Percentiles rank a stretch among this genome's conserved stretches.
These are phyloP conservation scores for Calycina marina DNA, from an alignment of 2,329 filamentous ascomycete species.

Conservation along the genomic window DNA sequence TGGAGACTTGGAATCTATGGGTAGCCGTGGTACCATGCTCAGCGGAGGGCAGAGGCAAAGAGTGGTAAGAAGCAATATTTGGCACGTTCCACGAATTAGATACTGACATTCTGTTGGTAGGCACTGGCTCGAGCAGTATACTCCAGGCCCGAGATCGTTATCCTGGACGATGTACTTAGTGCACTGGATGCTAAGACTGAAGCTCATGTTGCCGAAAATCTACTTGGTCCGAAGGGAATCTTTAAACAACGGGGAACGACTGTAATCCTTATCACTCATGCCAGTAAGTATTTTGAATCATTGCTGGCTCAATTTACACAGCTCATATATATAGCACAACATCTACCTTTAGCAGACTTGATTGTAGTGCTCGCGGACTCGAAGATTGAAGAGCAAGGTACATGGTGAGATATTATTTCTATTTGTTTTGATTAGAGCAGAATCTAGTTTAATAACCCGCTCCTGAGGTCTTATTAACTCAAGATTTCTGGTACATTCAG, in stretches of 20 bases:
- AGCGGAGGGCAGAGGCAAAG: slow-evolving; percentile 16
- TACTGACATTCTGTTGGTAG: too few species aligned
- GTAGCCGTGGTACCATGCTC: slow-evolving; percentile 20
- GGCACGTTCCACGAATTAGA: too few species aligned
- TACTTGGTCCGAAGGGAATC: slow-evolving; percentile 1
- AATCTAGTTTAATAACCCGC: too few species aligned
- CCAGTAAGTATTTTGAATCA: slow-evolving; percentile 1
- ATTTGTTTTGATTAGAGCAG: too few species aligned
- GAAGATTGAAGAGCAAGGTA: slow-evolving; percentile 1
- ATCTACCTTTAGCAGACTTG: neutral
- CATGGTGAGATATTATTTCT: too few species aligned
- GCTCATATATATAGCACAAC: neutral
- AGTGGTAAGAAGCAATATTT: slow-evolving; percentile 8
- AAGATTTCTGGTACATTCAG: too few species aligned
- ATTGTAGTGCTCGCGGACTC: neutral
- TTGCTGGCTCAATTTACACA: neutral
- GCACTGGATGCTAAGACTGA: slow-evolving; percentile 13
- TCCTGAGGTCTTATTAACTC: too few species aligned
- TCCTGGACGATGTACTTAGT: slow-evolving; percentile 16
- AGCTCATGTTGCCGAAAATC: slow-evolving; percentile 2
- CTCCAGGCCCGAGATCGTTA: slow-evolving; percentile 14
- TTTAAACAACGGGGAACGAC: slow-evolving; percentile 1
- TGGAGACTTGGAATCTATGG: slow-evolving; percentile 15
- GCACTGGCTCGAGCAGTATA: slow-evolving; percentile 45
- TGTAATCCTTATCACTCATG: slow-evolving; percentile 2